Percentiles rank a stretch among this genome's conserved stretches.
phyloP scores from a whole-genome alignment of 139 green algal genomes.

The Chlamydomonas incerta region DNA sequence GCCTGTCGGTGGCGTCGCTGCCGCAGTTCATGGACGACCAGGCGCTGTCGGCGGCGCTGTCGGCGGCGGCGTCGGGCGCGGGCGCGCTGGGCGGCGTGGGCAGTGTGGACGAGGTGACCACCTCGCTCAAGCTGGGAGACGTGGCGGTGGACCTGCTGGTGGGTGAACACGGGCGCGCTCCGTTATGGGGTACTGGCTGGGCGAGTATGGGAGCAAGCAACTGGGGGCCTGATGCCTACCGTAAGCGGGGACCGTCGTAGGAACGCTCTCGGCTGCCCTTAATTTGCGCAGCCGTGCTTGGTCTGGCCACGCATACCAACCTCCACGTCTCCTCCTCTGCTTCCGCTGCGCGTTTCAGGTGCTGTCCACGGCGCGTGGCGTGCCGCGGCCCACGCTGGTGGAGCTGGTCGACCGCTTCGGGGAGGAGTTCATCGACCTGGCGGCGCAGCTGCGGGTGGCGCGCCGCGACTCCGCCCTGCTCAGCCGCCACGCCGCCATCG shows the following conservation, averaged over 20 bases:
- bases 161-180: no score
- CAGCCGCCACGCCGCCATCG: not conserved
- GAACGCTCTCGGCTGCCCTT: no score
- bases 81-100: not conserved
- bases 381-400: not conserved
- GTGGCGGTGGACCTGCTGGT: not conserved
- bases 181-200: no score
- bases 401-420: constrained; percentile 8
- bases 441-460: not conserved
- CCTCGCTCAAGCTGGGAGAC: not conserved
- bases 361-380: not conserved
- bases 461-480: not conserved
- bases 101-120: not conserved
- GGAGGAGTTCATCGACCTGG: not conserved
- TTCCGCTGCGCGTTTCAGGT: no score
- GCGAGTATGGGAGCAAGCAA: no score
- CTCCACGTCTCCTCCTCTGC: no score
- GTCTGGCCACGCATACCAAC: no score
- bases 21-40: not conserved
- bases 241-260: no score
- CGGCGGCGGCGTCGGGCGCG: no score
- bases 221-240: no score
- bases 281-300: no score
- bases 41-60: not conserved
- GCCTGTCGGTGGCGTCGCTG: no score